Evolutionary conservation across 2,329 filamentous ascomycete genomes (phyloP).

Genomic region (Alternaria angustiovoidea): DNA sequence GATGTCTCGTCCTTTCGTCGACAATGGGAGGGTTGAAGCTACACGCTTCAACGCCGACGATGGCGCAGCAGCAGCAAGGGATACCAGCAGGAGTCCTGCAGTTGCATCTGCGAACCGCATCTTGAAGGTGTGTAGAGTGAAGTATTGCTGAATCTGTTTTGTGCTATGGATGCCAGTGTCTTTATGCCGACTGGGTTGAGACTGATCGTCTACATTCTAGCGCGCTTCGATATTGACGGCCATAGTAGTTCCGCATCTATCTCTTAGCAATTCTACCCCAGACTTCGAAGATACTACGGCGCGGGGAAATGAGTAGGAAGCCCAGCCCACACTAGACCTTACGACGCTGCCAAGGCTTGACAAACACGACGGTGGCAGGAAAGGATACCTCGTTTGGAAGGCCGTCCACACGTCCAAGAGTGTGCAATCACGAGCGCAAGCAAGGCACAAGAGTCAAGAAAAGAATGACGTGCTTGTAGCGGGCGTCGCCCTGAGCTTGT

Average conservation of each 20-base stretch:
- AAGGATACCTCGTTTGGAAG: constrained; percentile 9
- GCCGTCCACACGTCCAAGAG: background rate
- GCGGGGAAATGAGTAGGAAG: background rate
- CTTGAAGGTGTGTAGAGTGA: background rate
- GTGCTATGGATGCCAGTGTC: background rate
- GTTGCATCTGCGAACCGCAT: constrained; percentile 3
- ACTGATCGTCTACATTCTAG: background rate
- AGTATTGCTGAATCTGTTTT: background rate
- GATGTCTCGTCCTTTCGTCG: constrained; percentile 44
- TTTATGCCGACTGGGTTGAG: background rate
- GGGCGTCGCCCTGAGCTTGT: constrained; percentile 11
- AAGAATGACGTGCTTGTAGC: constrained; percentile 2
- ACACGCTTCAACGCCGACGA: constrained; percentile 23
- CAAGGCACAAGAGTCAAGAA: background rate
- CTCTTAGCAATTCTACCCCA: background rate
- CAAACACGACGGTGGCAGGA: background rate
- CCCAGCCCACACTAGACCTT: background rate
- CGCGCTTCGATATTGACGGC: background rate
- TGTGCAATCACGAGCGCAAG: background rate
- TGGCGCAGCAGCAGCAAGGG: constrained; percentile 25
- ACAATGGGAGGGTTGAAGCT: constrained; percentile 37
- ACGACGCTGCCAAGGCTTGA: background rate
- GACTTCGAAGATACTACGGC: background rate
- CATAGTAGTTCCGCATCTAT: background rate
- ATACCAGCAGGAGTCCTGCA: constrained; percentile 21